Evolutionary conservation across 805 yeast genomes (phyloP).

Genomic region (Spathaspora arborariae): DNA sequence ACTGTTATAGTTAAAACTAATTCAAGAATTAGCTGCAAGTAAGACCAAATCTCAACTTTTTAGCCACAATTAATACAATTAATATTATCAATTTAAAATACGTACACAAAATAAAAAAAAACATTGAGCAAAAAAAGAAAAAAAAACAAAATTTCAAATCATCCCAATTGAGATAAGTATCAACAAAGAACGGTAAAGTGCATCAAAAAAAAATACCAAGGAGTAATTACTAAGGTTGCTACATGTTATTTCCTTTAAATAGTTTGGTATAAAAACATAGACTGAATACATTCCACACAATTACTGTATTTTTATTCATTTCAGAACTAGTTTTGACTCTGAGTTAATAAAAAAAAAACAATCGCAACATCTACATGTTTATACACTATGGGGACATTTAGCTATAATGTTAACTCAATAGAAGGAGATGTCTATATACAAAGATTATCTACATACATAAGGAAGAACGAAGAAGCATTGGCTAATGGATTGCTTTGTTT

Average conservation of each 20-base stretch:
- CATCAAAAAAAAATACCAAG: not conserved
- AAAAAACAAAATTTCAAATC: not conserved
- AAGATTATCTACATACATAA: conserved; percentile 49
- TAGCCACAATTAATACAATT: not conserved
- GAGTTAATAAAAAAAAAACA: not conserved
- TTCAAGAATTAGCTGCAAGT: too few species aligned
- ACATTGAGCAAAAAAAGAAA: not conserved
- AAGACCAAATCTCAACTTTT: not conserved
- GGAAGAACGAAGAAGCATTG: conserved; percentile 53
- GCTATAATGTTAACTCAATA: conserved; percentile 30
- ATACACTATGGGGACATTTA: conserved; percentile 22
- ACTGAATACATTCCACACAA: not conserved
- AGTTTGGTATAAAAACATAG: not conserved
- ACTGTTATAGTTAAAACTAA: too few species aligned
- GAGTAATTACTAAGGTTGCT: not conserved
- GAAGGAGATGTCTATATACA: conserved; percentile 60
- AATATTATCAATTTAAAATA: not conserved
- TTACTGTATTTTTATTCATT: too few species aligned
- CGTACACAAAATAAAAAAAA: not conserved
- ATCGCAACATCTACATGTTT: not conserved
- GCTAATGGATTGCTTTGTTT: conserved; percentile 58
- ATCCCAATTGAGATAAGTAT: not conserved
- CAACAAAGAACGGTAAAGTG: not conserved
- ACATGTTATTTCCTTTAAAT: not conserved
- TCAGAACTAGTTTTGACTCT: not conserved